A percentile compares a stretch with the other conserved stretches of the same genome.
Conservation (phyloP, 2,329 filamentous ascomycete genomes). For the Microdochium nivale region DNA sequence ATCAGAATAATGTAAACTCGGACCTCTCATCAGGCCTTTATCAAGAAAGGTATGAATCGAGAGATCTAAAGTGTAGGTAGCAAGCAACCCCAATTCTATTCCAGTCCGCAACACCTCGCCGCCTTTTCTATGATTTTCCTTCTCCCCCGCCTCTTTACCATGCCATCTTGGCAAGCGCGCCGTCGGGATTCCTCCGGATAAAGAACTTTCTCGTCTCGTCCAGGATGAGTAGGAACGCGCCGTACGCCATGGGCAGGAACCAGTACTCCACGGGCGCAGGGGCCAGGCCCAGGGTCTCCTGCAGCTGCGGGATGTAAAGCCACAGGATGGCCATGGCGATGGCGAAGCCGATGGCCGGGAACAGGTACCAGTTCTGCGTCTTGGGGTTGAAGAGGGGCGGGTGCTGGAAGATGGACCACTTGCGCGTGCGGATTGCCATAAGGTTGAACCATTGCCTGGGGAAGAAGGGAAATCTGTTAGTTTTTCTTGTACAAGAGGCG, state of each 20-base stretch:
- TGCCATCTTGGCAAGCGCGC: constrained; percentile 49
- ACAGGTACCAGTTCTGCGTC: constrained; percentile 60
- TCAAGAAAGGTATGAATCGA: no score
- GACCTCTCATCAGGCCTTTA: no score
- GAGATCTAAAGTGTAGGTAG: no score
- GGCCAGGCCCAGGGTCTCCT: constrained; percentile 50
- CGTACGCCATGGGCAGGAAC: constrained; percentile 69
- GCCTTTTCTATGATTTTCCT: no score
- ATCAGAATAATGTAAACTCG: no score
- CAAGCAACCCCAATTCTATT: no score
- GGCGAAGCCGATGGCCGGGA: constrained; percentile 62
- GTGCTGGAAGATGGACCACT: constrained; percentile 63
- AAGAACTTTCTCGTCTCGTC: constrained; percentile 60
- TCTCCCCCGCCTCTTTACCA: no score
- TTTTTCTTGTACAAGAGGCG: background rate
- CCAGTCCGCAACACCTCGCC: no score
- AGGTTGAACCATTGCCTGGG: constrained; percentile 64
- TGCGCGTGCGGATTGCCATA: constrained; percentile 57
- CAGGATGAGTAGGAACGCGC: constrained; percentile 48
- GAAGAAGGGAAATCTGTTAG: no score
- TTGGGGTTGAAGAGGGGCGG: constrained; percentile 55
- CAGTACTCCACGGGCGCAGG: constrained; percentile 63
- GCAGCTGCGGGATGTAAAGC: constrained; percentile 59
- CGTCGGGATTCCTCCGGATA: constrained; percentile 50
- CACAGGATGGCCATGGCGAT: constrained; percentile 62